phyloP scores from a whole-genome alignment of 1,284 basidiomycete species.

The Melampsora americana region DNA sequence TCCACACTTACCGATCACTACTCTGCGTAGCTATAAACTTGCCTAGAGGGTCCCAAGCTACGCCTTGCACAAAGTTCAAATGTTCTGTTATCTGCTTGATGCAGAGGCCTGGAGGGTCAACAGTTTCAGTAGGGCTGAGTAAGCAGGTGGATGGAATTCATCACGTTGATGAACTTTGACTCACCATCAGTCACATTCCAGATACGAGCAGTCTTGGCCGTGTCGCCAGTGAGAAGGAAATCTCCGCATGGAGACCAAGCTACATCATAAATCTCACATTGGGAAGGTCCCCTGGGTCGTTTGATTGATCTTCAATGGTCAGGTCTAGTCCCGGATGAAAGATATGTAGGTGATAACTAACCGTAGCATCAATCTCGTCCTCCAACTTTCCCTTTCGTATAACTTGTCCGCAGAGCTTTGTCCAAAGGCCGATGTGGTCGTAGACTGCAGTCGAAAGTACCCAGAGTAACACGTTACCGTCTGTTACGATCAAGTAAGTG shows the following conservation, averaged over 20 bases:
- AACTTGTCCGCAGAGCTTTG: constrained; percentile 25
- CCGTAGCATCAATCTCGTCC: constrained; percentile 43
- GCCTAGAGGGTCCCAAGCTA: constrained; percentile 92
- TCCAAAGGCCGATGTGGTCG: constrained; percentile 26
- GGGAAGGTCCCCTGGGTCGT: constrained; percentile 37
- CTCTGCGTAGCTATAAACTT: constrained; percentile 93
- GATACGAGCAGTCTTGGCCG: constrained; percentile 88
- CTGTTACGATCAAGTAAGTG: constrained; percentile 57
- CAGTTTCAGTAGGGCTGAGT: not conserved
- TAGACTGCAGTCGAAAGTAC: constrained; percentile 32
- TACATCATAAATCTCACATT: constrained; percentile 84
- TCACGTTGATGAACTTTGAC: constrained; percentile 41
- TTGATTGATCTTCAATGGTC: constrained; percentile 39
- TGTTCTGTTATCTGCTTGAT: constrained; percentile 82
- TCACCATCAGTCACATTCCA: constrained; percentile 73
- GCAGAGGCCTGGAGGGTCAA: constrained; percentile 54
- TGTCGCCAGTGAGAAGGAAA: constrained; percentile 88
- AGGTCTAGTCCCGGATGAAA: not conserved
- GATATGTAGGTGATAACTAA: not conserved
- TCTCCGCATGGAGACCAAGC: constrained; percentile 95
- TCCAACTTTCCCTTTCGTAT: constrained; percentile 42
- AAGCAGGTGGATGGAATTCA: not conserved
- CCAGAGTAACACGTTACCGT: constrained; percentile 62
- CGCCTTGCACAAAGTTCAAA: constrained; percentile 89
- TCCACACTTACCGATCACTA: constrained; percentile 66